A percentile compares a stretch with the other conserved stretches of the same genome.
Conservation (phyloP, 352 stramenopile species). For the Pythium phragmiticola region DNA sequence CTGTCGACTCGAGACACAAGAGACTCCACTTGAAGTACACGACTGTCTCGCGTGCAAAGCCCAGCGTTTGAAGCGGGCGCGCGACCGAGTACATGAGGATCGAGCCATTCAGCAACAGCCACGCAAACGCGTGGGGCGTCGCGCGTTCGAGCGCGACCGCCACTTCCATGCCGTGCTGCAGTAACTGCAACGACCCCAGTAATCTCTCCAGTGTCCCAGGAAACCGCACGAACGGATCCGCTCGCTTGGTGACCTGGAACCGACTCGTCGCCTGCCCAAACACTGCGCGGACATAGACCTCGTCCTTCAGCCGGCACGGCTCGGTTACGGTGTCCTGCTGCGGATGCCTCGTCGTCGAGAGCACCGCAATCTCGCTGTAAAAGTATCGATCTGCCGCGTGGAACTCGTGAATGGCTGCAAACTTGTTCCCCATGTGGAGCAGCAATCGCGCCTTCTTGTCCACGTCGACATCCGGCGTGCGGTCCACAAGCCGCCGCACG, state of each 20-base stretch:
- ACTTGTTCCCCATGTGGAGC: constrained; percentile 47
- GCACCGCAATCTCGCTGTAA: constrained; percentile 38
- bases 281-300: constrained; percentile 37
- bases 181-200: constrained; percentile 30
- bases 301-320: neutral
- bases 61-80: constrained; percentile 41
- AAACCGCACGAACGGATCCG: constrained; percentile 39
- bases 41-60: constrained; percentile 55
- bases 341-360: neutral
- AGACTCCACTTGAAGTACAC: constrained; percentile 63
- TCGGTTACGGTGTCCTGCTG: neutral
- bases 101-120: constrained; percentile 68
- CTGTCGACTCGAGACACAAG: constrained; percentile 48
- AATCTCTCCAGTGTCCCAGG: constrained; percentile 55
- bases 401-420: constrained; percentile 46
- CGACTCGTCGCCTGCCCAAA: constrained; percentile 47
- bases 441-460: constrained; percentile 44
- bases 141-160: constrained; percentile 39
- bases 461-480: constrained; percentile 33
- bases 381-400: constrained; percentile 47
- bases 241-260: constrained; percentile 36
- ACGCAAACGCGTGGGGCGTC: constrained; percentile 36
- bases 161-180: constrained; percentile 47
- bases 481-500: constrained; percentile 33
- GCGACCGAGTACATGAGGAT: constrained; percentile 55